A percentile compares a stretch with the other conserved stretches of the same genome.
Evolutionary conservation across 1,284 basidiomycete species (phyloP).

Genomic region (Inonotus hispidus): DNA sequence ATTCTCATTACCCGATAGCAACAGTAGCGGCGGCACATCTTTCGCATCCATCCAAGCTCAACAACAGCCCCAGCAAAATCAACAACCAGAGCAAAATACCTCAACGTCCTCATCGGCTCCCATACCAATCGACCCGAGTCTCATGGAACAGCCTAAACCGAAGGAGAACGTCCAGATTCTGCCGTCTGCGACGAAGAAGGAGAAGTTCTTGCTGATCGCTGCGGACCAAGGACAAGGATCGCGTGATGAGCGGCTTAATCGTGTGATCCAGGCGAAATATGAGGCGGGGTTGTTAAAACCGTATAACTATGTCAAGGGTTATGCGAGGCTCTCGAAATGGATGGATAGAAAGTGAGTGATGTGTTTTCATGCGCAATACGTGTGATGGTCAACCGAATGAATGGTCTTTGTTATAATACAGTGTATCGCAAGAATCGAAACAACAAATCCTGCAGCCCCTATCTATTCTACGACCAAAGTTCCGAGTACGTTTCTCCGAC

Average conservation of each 20-base stretch:
- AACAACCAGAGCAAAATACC: slow-evolving; percentile 10
- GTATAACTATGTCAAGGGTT: slow-evolving; percentile 95
- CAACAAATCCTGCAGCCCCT: slow-evolving; percentile 87
- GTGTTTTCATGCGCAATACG: neutral
- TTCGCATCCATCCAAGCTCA: slow-evolving; percentile 19
- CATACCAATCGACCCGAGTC: slow-evolving; percentile 19
- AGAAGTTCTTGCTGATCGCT: slow-evolving; percentile 89
- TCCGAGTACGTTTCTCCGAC: slow-evolving; percentile 54
- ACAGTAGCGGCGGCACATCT: slow-evolving; percentile 18
- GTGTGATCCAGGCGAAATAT: slow-evolving; percentile 95
- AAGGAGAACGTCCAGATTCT: slow-evolving; percentile 39
- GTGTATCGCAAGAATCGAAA: slow-evolving; percentile 85
- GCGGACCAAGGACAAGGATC: slow-evolving; percentile 93
- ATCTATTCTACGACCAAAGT: slow-evolving; percentile 89
- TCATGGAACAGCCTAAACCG: slow-evolving; percentile 17
- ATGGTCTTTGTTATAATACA: slow-evolving; percentile 27
- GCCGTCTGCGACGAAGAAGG: slow-evolving; percentile 70
- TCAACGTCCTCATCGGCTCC: slow-evolving; percentile 19
- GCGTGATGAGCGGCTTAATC: slow-evolving; percentile 82
- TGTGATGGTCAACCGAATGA: neutral
- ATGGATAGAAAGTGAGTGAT: slow-evolving; percentile 82
- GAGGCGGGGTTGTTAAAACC: slow-evolving; percentile 93
- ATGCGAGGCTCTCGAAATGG: slow-evolving; percentile 85
- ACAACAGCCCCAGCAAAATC: slow-evolving; percentile 10
- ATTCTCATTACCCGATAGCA: slow-evolving; percentile 19